Conservation (phyloP, 129 eudicot species). For the Solidago caesia region DNA sequence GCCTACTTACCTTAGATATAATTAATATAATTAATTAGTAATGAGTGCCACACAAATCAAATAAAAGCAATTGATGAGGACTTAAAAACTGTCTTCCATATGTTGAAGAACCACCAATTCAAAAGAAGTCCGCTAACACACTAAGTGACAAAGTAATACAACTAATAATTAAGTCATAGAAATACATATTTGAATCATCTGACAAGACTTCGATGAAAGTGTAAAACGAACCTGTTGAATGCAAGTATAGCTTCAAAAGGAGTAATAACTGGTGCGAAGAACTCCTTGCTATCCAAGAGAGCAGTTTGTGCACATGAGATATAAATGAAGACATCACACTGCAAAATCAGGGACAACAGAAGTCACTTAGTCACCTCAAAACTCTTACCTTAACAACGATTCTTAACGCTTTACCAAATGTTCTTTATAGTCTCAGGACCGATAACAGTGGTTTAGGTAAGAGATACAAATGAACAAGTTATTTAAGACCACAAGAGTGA, state of each 20-base stretch:
- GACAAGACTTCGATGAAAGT: neutral
- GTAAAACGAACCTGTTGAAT: conserved; percentile 55
- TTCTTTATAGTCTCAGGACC: neutral
- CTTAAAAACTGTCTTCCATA: neutral
- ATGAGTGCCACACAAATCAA: too few relatives aligned
- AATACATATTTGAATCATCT: neutral
- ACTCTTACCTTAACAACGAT: neutral
- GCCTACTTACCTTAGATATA: too few relatives aligned
- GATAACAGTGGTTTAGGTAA: neutral
- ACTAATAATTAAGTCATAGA: neutral
- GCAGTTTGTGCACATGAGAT: conserved; percentile 97
- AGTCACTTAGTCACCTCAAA: conserved; percentile 3
- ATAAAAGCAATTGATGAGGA: neutral
- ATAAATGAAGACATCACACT: conserved; percentile 93
- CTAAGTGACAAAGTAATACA: neutral
- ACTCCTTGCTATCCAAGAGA: conserved; percentile 96
- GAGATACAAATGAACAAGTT: conserved; percentile 4
- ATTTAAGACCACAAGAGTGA: neutral
- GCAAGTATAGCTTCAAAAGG: conserved; percentile 96
- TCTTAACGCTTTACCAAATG: neutral
- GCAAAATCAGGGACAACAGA: conserved; percentile 26
- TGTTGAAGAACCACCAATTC: neutral
- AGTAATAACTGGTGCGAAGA: conserved; percentile 91
- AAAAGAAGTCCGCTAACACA: neutral
- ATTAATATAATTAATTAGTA: too few relatives aligned